phyloP scores from a whole-genome alignment of 352 stramenopile species.

The Pythium scleroteichum region DNA sequence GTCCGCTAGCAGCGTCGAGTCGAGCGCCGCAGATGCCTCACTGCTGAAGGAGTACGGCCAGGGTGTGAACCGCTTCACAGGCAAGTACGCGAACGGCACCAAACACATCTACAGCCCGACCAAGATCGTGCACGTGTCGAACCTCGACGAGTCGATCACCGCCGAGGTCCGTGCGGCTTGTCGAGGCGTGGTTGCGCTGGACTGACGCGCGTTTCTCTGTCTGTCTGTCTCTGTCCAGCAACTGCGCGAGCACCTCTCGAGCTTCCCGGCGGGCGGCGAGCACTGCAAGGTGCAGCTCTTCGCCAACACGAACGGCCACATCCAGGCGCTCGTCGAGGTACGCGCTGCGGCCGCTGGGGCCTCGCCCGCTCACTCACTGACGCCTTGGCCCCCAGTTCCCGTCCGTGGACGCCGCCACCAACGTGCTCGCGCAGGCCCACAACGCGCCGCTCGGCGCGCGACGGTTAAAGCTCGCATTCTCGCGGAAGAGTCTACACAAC shows the following conservation, averaged over 20 bases:
- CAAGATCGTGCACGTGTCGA: conserved; percentile 65
- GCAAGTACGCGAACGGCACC: conserved; percentile 54
- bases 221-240: conserved; percentile 22
- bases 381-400: conserved; percentile 34
- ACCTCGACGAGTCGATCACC: conserved; percentile 43
- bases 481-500: conserved; percentile 45
- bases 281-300: conserved; percentile 53
- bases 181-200: neutral
- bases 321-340: conserved; percentile 51
- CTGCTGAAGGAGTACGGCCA: conserved; percentile 53
- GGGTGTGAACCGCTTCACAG: conserved; percentile 58
- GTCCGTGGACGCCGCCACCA: conserved; percentile 50
- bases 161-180: conserved; percentile 28
- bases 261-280: conserved; percentile 38
- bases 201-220: neutral
- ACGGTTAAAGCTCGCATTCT: conserved; percentile 63
- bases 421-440: conserved; percentile 51
- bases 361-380: neutral
- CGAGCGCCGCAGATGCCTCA: conserved; percentile 14
- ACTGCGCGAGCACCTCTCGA: conserved; percentile 36
- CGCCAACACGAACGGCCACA: conserved; percentile 44
- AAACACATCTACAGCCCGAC: conserved; percentile 72
- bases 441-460: conserved; percentile 39
- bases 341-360: neutral
- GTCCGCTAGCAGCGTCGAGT: neutral